A percentile compares a stretch with the other conserved stretches of the same genome.
Evolutionary conservation across 164 flowering plant genomes (phyloP).

Genomic region (Magnolia changhungtana): DNA sequence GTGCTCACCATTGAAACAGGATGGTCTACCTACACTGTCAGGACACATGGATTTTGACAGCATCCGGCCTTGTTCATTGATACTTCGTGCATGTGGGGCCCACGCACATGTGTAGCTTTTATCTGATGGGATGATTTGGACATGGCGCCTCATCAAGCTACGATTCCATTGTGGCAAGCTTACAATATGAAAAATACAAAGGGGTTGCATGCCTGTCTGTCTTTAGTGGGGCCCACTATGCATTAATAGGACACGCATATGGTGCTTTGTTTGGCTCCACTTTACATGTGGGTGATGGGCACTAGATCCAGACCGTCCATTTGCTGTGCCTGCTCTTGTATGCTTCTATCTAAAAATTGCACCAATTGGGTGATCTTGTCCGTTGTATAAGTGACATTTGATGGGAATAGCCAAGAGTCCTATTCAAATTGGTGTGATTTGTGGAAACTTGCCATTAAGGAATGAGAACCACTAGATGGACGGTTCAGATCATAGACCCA

Average conservation of each 20-base stretch:
- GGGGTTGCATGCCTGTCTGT: background rate
- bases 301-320: background rate
- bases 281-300: background rate
- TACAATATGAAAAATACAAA: slow-evolving; percentile 7
- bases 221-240: background rate
- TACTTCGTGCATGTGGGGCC: background rate
- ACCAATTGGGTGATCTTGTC: too few species aligned
- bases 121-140: background rate
- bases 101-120: background rate
- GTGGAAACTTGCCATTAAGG: too few species aligned
- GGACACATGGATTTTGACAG: background rate
- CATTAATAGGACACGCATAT: background rate
- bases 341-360: background rate
- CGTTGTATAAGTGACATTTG: too few species aligned
- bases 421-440: too few species aligned
- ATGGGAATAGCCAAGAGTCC: too few species aligned
- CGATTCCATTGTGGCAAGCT: slow-evolving; percentile 9
- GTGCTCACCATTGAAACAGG: background rate
- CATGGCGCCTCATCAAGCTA: background rate
- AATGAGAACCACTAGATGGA: too few species aligned
- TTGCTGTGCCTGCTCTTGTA: background rate
- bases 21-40: background rate
- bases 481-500: too few species aligned
- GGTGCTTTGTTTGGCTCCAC: background rate
- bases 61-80: background rate